Base-by-base conservation (phyloP, 495 filamentous ascomycete genomes). In the Trichoderma asperelloides region DNA sequence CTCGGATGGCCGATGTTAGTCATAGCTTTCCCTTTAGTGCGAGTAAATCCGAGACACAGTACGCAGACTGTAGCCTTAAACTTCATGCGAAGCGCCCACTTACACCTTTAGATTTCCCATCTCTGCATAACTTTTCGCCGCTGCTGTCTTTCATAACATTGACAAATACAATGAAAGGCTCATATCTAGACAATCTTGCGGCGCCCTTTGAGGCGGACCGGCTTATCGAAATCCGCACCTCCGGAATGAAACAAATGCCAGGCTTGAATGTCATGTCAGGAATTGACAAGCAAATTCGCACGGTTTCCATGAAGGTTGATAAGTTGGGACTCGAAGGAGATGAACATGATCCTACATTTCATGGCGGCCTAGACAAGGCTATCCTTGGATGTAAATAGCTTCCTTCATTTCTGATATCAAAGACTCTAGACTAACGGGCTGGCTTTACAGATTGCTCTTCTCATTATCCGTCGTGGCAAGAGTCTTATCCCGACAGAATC, bases 291-390 rank as follows among this genome's bases (percentile, higher is more conserved):
- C 62, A 67, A 0, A 8, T 74, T n/a, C 70, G 73, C 7, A 28
- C 70, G 13, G 77, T 75, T 4, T 76, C 76, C 11, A 74, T 85
- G 15, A 71, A 73, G n/a, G 77, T 85, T 65, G 74, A 75, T 18
- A 74, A 70, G 30, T 62, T 77, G 9, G 85, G 85, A 2, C 74
- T 85, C 23, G 78, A 80, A 28, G 77, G 75, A 65, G 85, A 87
- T 67, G 84, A 86, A 70, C 84, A 86, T 60, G 84, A 85, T 68
- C 77, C 76, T 7, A 80, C 79, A 0, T 82, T 82, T 55, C 85
- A 87, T 67, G 83, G 84, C 43, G 83, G 82, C 0, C 67, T 69
- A 0, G 84, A 87, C 65, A 86, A 85, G 70, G 84, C 85, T 2
- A 75, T 87, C 37, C 83, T 85, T 65, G 83, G 82, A 45, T 87